Conservation (phyloP, 768 basidiomycete species). For the Tubosaeta sp. region DNA sequence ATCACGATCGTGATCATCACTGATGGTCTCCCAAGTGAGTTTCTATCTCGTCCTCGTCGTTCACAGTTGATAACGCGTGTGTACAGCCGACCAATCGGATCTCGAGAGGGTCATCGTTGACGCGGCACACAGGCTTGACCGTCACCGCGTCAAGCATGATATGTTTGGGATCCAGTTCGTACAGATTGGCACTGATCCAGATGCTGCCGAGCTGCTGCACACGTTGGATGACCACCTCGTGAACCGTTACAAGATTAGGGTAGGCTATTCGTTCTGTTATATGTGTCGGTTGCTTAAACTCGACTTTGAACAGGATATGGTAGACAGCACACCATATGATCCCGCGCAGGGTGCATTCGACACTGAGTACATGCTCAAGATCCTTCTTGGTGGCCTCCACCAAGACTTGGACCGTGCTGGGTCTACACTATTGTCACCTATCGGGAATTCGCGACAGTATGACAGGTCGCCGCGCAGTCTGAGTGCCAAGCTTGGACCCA, state of each 20-base stretch:
- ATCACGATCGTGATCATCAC: constrained; percentile 37
- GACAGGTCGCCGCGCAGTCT: constrained; percentile 12
- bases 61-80: neutral
- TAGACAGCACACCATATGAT: constrained; percentile 42
- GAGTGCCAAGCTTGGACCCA: constrained; percentile 8
- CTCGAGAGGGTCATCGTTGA: constrained; percentile 31
- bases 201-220: constrained; percentile 37
- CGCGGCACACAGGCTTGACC: constrained; percentile 38
- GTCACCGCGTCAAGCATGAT: constrained; percentile 29
- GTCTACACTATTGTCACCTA: constrained; percentile 8
- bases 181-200: constrained; percentile 39
- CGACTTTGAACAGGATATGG: constrained; percentile 35
- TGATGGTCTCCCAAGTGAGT: constrained; percentile 38
- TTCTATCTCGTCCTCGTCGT: neutral
- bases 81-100: constrained; percentile 26
- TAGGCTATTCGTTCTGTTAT: neutral
- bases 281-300: neutral
- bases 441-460: neutral
- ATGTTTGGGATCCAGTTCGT: constrained; percentile 46
- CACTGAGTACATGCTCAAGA: constrained; percentile 34
- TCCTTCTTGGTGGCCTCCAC: constrained; percentile 27
- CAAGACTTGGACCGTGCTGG: constrained; percentile 15
- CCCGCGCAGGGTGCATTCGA: constrained; percentile 27
- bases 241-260: constrained; percentile 29
- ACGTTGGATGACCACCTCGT: constrained; percentile 38